Conservation (phyloP, 768 basidiomycete genomes). For the Rubroboletus pulcherrimus region DNA sequence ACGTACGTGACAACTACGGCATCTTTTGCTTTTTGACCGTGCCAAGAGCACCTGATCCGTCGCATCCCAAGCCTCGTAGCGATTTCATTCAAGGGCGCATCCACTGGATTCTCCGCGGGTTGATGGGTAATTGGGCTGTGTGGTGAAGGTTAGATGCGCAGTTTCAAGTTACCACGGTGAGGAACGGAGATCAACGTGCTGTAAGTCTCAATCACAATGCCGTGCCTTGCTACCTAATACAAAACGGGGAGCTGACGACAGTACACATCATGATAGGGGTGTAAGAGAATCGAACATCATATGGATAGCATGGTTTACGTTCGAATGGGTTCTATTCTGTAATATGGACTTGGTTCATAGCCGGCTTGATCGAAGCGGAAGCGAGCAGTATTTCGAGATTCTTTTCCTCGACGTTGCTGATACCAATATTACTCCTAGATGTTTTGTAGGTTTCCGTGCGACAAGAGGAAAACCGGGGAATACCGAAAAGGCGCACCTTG, state of each 20-base stretch:
- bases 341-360: constrained; percentile 57
- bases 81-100: constrained; percentile 53
- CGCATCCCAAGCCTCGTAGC: constrained; percentile 46
- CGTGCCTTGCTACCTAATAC: constrained; percentile 52
- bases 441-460: neutral
- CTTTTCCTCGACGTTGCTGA: constrained; percentile 60
- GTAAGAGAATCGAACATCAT: constrained; percentile 53
- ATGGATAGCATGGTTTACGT: neutral
- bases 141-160: neutral
- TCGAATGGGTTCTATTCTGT: neutral
- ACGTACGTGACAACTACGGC: constrained; percentile 60
- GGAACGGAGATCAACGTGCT: constrained; percentile 54
- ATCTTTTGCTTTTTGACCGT: constrained; percentile 66
- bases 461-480: neutral
- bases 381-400: constrained; percentile 53
- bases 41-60: constrained; percentile 68
- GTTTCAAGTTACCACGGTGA: neutral
- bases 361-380: constrained; percentile 61
- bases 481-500: constrained; percentile 41
- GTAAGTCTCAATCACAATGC: constrained; percentile 71
- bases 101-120: constrained; percentile 66
- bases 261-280: constrained; percentile 74
- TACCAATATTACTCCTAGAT: constrained; percentile 63
- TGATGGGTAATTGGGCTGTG: constrained; percentile 54
- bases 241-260: constrained; percentile 50